A percentile compares a stretch with the other conserved stretches of the same genome.
These are phyloP conservation scores for Wallacemonas sp. DNA, from an alignment of 208 protist genomes.

Conservation along the genomic window DNA sequence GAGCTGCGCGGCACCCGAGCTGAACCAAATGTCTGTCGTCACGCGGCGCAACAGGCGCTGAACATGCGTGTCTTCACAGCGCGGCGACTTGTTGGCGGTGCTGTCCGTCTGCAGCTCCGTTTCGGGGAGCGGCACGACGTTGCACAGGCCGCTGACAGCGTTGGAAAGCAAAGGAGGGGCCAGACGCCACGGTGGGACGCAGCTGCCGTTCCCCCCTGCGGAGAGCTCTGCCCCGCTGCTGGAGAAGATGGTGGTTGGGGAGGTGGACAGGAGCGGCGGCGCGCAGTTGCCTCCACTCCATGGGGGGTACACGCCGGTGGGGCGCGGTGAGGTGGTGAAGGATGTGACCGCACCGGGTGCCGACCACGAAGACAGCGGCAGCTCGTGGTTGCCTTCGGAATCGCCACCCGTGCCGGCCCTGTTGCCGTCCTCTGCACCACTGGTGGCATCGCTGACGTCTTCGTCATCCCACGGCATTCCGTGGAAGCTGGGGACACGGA, in stretches of 20 bases:
- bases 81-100: no score
- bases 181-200: constrained; percentile 2
- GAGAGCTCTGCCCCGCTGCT: neutral
- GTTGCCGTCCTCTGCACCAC: neutral
- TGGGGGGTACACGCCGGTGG: no score
- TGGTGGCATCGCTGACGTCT: neutral
- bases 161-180: neutral
- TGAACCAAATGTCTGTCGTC: constrained; percentile 37
- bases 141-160: neutral
- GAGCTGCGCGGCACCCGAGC: constrained; percentile 46
- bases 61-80: constrained; percentile 21
- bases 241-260: neutral
- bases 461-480: neutral
- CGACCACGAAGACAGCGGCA: constrained; percentile 1
- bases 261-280: no score
- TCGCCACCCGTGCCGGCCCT: no score
- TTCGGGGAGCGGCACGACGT: neutral
- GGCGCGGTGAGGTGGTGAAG: no score
- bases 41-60: constrained; percentile 42
- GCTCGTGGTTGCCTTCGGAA: neutral
- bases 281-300: no score
- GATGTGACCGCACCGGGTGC: neutral
- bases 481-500: constrained; percentile 4
- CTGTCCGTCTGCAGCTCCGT: neutral
- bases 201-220: neutral